These are phyloP conservation scores for Bryopsis sp. DNA, from an alignment of 139 green algal species.

Conservation along the genomic window DNA sequence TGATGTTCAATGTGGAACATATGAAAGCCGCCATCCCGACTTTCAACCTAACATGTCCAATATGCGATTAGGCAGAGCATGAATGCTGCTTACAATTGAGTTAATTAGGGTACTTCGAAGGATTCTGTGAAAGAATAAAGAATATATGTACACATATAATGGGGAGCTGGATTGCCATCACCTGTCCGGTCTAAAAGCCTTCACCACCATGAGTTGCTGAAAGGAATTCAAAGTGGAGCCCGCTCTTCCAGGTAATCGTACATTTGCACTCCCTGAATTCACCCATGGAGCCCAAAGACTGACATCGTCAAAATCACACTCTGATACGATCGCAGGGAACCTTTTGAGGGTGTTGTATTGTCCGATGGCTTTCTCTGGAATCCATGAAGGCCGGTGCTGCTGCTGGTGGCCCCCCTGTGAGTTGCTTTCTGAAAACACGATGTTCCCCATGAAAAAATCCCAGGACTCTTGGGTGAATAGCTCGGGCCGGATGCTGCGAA, in stretches of 20 bases:
- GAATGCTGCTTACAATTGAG: too few relatives aligned
- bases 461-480: constrained; percentile 42
- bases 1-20: constrained; percentile 36
- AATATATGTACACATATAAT: too few relatives aligned
- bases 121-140: too few relatives aligned
- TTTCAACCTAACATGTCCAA: too few relatives aligned
- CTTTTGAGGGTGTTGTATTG: too few relatives aligned
- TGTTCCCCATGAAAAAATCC: constrained; percentile 41
- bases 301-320: constrained; percentile 33
- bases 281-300: constrained; percentile 46
- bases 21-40: constrained; percentile 45
- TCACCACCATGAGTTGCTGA: constrained; percentile 51
- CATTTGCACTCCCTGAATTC: constrained; percentile 14
- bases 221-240: constrained; percentile 19
- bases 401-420: neutral
- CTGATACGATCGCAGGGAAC: constrained; percentile 35
- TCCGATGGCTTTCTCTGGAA: too few relatives aligned
- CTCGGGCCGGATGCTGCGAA: constrained; percentile 30
- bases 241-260: neutral
- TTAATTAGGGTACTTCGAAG: too few relatives aligned
- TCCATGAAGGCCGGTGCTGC: too few relatives aligned
- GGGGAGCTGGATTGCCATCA: too few relatives aligned
- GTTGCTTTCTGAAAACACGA: too few relatives aligned
- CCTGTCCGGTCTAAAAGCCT: constrained; percentile 42
- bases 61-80: too few relatives aligned